A percentile compares a stretch with the other conserved stretches of the same genome.
phyloP scores from a whole-genome alignment of 2,329 filamentous ascomycete genomes.

The Sporothrix humicola region DNA sequence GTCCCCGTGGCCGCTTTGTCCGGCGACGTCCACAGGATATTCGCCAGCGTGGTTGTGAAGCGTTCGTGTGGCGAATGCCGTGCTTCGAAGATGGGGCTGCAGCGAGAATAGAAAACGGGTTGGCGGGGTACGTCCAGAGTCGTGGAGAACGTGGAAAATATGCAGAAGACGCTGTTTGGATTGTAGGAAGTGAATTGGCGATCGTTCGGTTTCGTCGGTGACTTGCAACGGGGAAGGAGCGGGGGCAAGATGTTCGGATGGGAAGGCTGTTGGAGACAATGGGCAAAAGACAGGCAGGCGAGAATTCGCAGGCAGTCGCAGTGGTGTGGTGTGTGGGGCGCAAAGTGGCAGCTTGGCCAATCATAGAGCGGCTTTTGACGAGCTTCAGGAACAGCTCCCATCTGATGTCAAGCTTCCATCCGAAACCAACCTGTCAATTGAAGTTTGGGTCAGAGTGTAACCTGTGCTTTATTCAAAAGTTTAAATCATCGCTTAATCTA shows the following conservation, averaged over 20 bases:
- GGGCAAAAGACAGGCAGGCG: not conserved
- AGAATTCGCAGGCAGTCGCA: not conserved
- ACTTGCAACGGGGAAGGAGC: not conserved
- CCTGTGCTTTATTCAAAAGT: too few species aligned
- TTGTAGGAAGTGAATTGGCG: not conserved
- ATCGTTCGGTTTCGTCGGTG: not conserved
- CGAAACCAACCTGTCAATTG: too few species aligned
- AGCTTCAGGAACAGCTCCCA: not conserved
- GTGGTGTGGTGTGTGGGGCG: constrained; percentile 24
- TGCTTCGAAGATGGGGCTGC: not conserved
- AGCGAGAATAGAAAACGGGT: too few species aligned
- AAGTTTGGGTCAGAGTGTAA: too few species aligned
- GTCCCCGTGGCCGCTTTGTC: constrained; percentile 25
- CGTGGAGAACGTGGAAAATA: too few species aligned
- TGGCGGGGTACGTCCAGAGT: too few species aligned
- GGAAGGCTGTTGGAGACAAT: not conserved
- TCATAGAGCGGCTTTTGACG: not conserved
- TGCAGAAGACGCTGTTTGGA: not conserved
- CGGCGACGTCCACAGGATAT: constrained; percentile 35
- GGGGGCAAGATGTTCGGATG: not conserved
- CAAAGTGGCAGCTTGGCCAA: not conserved
- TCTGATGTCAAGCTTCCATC: not conserved
- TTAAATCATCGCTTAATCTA: too few species aligned
- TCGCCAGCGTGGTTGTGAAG: constrained; percentile 32
- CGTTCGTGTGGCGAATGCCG: not conserved